phyloP scores from a whole-genome alignment of 306 rosid genomes.

The Lathyrus aphaca region DNA sequence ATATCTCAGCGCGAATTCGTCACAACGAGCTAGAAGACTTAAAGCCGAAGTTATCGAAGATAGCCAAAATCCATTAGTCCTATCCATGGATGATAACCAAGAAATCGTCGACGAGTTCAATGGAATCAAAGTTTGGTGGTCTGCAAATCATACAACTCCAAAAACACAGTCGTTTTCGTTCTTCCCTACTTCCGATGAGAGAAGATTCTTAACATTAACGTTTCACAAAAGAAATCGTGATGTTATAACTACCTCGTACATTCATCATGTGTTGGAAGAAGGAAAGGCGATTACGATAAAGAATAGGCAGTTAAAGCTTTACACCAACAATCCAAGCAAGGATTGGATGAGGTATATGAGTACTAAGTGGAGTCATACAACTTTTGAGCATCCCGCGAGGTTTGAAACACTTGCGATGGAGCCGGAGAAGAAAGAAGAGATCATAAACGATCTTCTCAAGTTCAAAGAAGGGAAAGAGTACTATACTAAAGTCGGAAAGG shows the following conservation, averaged over 20 bases:
- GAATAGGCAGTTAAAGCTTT: not conserved
- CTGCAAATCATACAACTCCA: not conserved
- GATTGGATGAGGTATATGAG: not conserved
- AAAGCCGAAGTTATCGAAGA: constrained; percentile 43
- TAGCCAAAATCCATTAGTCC: constrained; percentile 38
- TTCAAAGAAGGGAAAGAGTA: constrained; percentile 5
- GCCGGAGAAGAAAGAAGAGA: not conserved
- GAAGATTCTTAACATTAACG: not conserved
- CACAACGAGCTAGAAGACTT: not conserved
- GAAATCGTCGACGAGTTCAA: not conserved
- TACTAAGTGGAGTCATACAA: not conserved
- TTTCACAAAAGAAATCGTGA: not conserved
- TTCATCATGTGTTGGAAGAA: constrained; percentile 4
- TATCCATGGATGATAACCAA: not conserved
- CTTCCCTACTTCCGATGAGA: not conserved
- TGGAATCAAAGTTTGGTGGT: constrained; percentile 9
- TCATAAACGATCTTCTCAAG: not conserved
- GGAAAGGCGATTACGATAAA: not conserved
- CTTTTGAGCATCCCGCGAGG: not conserved
- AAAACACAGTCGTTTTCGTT: not conserved
- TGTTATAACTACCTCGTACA: not conserved
- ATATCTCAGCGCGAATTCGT: not conserved
- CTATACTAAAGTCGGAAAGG: constrained; percentile 2
- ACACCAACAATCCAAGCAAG: not conserved
- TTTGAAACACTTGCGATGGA: constrained; percentile 23